phyloP scores from a whole-genome alignment of 2,329 filamentous ascomycete genomes.

The Fusarium multiceps region DNA sequence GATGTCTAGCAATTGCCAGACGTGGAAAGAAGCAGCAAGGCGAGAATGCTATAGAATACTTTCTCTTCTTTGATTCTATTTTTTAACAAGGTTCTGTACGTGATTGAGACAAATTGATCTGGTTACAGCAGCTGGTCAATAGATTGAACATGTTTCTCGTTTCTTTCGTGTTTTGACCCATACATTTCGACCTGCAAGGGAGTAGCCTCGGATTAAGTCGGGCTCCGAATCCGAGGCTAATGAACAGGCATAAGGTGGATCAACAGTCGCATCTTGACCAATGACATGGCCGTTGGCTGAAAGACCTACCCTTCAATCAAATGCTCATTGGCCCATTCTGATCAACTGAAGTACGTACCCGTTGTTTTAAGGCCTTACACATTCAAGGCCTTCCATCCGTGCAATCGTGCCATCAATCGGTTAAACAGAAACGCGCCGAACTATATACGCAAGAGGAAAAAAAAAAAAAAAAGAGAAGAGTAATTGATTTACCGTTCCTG shows the following conservation, averaged over 20 bases:
- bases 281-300: no score
- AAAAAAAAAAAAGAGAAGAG: accelerated
- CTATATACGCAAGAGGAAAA: neutral
- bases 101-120: no score
- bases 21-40: neutral
- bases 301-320: no score
- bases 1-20: neutral
- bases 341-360: neutral
- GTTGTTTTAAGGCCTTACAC: neutral
- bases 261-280: no score
- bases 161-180: no score
- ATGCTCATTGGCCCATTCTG: neutral
- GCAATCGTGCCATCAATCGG: neutral
- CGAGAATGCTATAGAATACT: accelerated
- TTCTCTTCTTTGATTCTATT: neutral
- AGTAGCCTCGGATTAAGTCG: neutral
- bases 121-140: accelerated
- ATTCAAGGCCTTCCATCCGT: neutral
- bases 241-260: accelerated
- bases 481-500: neutral
- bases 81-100: neutral
- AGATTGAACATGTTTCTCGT: no score
- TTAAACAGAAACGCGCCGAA: neutral
- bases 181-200: no score
- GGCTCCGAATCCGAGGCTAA: neutral